Evolutionary conservation across 371 early-diverging fungal genomes (phyloP), one percentile per base, ranked within the genome.

Genomic region (Blakeslea trispora): DNA sequence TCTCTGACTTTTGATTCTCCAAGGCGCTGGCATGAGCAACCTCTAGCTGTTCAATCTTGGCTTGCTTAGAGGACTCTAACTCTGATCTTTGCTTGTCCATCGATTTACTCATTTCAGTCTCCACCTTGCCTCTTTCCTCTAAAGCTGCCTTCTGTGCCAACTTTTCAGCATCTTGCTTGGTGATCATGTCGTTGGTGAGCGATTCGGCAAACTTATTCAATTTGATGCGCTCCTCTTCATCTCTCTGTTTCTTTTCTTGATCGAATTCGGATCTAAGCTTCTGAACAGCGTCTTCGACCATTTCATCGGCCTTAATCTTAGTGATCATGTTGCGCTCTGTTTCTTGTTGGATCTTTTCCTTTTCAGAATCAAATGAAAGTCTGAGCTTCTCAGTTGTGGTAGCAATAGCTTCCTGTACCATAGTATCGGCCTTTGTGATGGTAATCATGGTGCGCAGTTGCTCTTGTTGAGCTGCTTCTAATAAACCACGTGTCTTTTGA

Each of bases 341-440:
- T 5, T 54, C 55, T 17, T 54, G 14, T 0, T 55, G 47, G 10
- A 40, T 41, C 48, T 41, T 49, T 13, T 55, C 21, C 37, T 37
- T 37, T 37, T 37, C 13, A 34, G 19, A 8, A 49, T 37, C 37
- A 37, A 37, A 37, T 3, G 9, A 4, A 1, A 2, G 32, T 19
- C 37, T 45, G 7, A 42, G 57, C 24, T 53, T 40, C 19, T 53
- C 54, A 17, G 17, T 53, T 3, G 59, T 35, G 11, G 47, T 14
- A 1, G 42, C 49, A 15, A 60, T 57, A 21, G 63, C 63, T 43
- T 57, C 63, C 53, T 53, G 37, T 13, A 48, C 53, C 40, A 53
- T 31, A 6, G 50, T 28, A 9, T 63, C 57, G 5, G 63, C 63
- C 31, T 63, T 50, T 1, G 47, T 22, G 18, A 57, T 63, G 10